phyloP scores from a whole-genome alignment of 1,139 yeast species.

The Nadsonia starkeyi-henricii region DNA sequence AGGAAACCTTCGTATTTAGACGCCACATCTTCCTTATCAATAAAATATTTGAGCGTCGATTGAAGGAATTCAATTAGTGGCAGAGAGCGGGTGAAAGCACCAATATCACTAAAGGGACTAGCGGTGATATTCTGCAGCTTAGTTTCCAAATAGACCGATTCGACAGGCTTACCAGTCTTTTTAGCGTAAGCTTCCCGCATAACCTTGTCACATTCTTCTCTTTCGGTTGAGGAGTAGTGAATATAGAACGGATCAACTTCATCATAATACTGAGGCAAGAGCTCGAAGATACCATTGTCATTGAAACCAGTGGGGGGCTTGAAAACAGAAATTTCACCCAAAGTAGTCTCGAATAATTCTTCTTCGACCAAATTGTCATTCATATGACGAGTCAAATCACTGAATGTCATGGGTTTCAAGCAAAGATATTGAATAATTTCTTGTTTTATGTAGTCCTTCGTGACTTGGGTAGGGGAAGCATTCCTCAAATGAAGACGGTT shows the following conservation, averaged over 20 bases:
- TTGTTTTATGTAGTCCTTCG: constrained; percentile 38
- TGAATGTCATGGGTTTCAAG: constrained; percentile 57
- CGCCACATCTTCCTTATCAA: constrained; percentile 20
- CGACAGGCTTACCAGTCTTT: constrained; percentile 15
- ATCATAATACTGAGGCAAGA: constrained; percentile 43
- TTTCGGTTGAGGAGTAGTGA: constrained; percentile 60
- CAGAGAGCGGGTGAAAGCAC: constrained; percentile 22
- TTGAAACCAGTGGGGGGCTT: constrained; percentile 49
- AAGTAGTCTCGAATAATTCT: constrained; percentile 55
- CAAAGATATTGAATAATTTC: constrained; percentile 74
- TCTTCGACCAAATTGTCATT: constrained; percentile 65
- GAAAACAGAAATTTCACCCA: constrained; percentile 47
- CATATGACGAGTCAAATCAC: constrained; percentile 51
- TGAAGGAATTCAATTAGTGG: constrained; percentile 22
- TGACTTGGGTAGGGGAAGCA: constrained; percentile 35
- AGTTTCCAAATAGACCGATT: constrained; percentile 24
- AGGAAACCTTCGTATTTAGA: constrained; percentile 41
- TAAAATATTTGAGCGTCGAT: constrained; percentile 12
- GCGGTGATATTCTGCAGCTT: constrained; percentile 18
- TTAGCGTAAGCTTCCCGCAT: constrained; percentile 33
- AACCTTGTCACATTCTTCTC: constrained; percentile 57
- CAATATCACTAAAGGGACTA: constrained; percentile 23
- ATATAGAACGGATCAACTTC: constrained; percentile 71
- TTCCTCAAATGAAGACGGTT: constrained; percentile 53
- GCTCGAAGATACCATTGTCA: constrained; percentile 54